Evolutionary conservation across 257 asterid genomes (phyloP), one percentile per base, ranked within the genome.

Genomic region (Schizonepeta tenuifolia): DNA sequence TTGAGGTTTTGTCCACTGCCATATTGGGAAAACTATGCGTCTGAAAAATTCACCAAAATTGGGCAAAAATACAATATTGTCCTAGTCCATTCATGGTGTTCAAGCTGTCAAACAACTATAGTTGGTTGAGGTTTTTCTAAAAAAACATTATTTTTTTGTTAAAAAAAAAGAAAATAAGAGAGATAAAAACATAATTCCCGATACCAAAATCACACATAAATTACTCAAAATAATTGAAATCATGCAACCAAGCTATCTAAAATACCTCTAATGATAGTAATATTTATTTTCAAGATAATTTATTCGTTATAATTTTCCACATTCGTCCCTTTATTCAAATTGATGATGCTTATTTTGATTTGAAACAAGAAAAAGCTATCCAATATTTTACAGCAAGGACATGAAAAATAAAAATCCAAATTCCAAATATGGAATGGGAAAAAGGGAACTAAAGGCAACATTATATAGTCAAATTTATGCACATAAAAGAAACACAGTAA

Each of bases 31-130:
- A 54, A 33, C 11, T 21, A 56, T 36, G 55, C 21, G 56, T 56
- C 74, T 55, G 65, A 66, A 69, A 18, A 69, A 51, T 14, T 35
- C 15, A 53, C 53, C 28, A 68, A 18, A 51, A 6, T 33, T 6
- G 17, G n/a, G 36, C 63, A 35, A 68, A 68, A 68, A 51, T 33
- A 35, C 73, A 50, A 20, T 28, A 15, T 20, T 8, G 50, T 33
- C 63, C 51, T 53, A 18, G 51, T 22, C 69, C 61, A 50, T 67
- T 67, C 61, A 20, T 67, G 33, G 62, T 53, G 41, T 65, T 65
- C 41, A 65, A 65, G 58, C 70, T 65, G 70, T 69, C 73, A 54
- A 40, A 53, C 51, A 69, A 18, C 51, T 68, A 10, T 22, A 22
- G 43, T 46, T 46, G 70, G 70, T 65, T 65, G 70, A 46, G 44